Evolutionary conservation across 805 yeast species (phyloP).

Genomic region (Suhomyces xylopsoci): DNA sequence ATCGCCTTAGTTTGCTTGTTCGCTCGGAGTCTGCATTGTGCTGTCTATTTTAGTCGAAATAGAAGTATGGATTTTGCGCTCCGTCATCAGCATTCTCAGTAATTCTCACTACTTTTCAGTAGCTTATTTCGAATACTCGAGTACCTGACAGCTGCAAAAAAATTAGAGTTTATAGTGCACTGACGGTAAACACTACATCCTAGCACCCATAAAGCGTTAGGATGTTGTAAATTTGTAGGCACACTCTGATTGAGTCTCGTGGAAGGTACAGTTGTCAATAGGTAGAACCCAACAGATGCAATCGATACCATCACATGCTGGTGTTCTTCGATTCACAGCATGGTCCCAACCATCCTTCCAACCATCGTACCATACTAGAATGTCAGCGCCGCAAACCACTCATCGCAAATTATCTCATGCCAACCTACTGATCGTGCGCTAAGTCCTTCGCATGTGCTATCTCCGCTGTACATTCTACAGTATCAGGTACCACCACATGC

Average conservation of each 20-base stretch:
- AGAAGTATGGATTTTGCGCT: not conserved
- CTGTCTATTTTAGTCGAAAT: not conserved
- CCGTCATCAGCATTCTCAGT: not conserved
- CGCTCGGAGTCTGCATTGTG: not conserved
- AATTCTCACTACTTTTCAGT: too few relatives aligned
- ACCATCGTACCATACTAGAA: not conserved
- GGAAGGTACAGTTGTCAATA: too few relatives aligned
- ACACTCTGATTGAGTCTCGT: not conserved
- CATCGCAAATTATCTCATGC: not conserved
- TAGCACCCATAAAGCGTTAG: not conserved
- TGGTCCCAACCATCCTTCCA: too few relatives aligned
- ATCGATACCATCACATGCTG: not conserved
- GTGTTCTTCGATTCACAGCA: too few relatives aligned
- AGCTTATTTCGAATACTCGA: not conserved
- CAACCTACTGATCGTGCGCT: not conserved
- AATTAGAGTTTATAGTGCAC: not conserved
- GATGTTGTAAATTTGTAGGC: not conserved
- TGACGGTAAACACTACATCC: not conserved
- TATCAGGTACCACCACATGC: not conserved
- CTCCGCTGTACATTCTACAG: not conserved
- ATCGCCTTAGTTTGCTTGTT: not conserved
- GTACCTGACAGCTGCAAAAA: not conserved
- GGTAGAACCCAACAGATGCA: not conserved
- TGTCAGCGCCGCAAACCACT: not conserved
- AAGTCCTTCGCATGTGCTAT: not conserved